These are phyloP conservation scores for Aspergillus saccharolyticus DNA, from an alignment of 495 filamentous ascomycete genomes.

Conservation along the genomic window DNA sequence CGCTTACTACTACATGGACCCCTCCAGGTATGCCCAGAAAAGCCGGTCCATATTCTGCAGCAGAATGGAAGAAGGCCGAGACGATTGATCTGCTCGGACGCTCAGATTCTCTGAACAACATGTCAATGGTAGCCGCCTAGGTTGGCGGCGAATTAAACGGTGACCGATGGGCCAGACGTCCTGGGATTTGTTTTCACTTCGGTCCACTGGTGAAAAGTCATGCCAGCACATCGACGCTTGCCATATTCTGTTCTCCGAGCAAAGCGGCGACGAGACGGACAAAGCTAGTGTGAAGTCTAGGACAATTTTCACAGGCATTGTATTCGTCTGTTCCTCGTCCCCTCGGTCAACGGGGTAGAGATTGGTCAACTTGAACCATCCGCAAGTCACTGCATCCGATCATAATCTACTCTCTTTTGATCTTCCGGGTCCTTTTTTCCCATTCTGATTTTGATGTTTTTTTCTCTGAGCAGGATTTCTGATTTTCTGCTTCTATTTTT, in stretches of 20 bases:
- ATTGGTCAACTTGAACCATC: constrained; percentile 10
- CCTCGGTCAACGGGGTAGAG: constrained; percentile 16
- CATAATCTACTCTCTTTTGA: too few species aligned
- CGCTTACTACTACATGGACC: not conserved
- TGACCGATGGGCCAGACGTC: constrained; percentile 50
- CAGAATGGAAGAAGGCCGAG: constrained; percentile 10
- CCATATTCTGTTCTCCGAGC: constrained; percentile 16
- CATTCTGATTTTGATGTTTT: too few species aligned
- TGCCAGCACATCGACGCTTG: constrained; percentile 83
- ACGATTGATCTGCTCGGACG: constrained; percentile 13
- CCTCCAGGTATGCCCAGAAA: constrained; percentile 1
- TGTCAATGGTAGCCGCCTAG: constrained; percentile 29
- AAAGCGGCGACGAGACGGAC: constrained; percentile 23
- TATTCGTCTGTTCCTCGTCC: constrained; percentile 14
- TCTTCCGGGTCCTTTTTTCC: constrained; percentile 2
- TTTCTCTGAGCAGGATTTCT: too few species aligned
- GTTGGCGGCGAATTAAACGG: constrained; percentile 32
- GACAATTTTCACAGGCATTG: constrained; percentile 15
- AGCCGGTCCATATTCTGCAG: constrained; percentile 15
- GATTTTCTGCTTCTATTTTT: constrained; percentile 6
- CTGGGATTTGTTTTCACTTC: constrained; percentile 47
- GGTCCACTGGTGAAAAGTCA: constrained; percentile 68
- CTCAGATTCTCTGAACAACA: constrained; percentile 19
- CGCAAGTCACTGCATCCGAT: constrained; percentile 13
- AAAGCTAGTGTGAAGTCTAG: constrained; percentile 20